These are phyloP conservation scores for Tylopilus intermedius DNA, from an alignment of 768 basidiomycete genomes.

Conservation along the genomic window DNA sequence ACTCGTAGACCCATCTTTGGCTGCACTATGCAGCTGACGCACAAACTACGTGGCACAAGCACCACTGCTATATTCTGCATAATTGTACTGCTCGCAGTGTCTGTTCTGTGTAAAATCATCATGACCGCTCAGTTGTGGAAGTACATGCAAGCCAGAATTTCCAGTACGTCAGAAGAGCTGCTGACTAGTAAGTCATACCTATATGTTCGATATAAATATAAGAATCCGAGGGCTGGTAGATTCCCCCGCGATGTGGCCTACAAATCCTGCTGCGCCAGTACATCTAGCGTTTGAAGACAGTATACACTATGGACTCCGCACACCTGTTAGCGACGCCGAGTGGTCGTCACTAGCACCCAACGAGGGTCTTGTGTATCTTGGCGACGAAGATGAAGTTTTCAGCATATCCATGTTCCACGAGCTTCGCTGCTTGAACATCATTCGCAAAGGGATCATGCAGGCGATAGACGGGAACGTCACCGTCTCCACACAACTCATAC, in stretches of 20 bases:
- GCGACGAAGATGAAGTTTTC: not conserved
- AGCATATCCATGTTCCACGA: conserved; percentile 7
- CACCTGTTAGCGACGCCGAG: not conserved
- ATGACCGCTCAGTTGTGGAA: not conserved
- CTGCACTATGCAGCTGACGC: not conserved
- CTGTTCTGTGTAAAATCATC: not conserved
- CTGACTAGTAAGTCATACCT: not conserved
- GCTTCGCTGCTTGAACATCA: not conserved
- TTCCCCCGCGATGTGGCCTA: not conserved
- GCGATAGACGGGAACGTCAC: not conserved
- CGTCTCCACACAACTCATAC: not conserved
- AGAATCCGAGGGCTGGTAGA: not conserved
- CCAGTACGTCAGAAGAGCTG: not conserved
- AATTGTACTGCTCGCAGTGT: not conserved
- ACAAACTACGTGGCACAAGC: not conserved
- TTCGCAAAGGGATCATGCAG: conserved; percentile 1
- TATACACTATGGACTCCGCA: not conserved
- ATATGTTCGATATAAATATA: too few relatives aligned
- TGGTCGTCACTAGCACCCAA: not conserved
- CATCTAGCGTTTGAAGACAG: not conserved
- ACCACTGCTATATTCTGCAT: not conserved
- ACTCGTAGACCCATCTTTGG: not conserved
- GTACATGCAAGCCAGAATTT: not conserved
- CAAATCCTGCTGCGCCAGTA: not conserved
- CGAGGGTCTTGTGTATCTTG: conserved; percentile 1